These are phyloP conservation scores for Papilionanthe hybrid DNA, from an alignment of 116 monocot genomes.

Conservation along the genomic window DNA sequence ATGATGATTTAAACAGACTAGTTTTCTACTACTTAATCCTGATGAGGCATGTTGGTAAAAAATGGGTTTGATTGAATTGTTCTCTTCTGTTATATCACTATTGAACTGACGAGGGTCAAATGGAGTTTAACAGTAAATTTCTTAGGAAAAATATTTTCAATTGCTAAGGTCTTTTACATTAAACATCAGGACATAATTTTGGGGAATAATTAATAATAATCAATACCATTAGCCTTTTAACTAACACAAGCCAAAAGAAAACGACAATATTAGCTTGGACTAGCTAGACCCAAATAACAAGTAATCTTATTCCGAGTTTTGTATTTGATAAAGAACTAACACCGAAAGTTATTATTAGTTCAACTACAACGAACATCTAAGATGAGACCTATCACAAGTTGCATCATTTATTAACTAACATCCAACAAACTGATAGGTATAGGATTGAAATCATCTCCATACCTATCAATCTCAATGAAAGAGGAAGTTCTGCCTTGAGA, in stretches of 20 bases:
- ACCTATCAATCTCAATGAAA: conserved; percentile 92
- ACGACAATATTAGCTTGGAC: neutral
- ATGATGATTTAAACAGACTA: too few relatives aligned
- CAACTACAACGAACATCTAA: neutral
- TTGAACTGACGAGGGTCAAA: too few relatives aligned
- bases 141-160: too few relatives aligned
- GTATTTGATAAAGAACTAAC: neutral
- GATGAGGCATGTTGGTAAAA: too few relatives aligned
- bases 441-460: conserved; percentile 18
- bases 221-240: too few relatives aligned
- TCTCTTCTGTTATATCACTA: too few relatives aligned
- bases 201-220: neutral
- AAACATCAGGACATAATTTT: neutral
- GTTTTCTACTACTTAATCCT: too few relatives aligned
- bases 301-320: neutral
- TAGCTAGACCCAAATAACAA: neutral
- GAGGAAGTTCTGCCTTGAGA: conserved; percentile 85
- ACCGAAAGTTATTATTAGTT: neutral
- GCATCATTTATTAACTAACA: neutral
- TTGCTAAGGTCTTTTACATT: too few relatives aligned
- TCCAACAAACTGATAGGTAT: neutral
- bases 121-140: too few relatives aligned
- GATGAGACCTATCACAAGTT: neutral
- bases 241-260: neutral
- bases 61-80: too few relatives aligned